Conservation (phyloP, 2,329 filamentous ascomycete species). For the Pseudofabraea citricarpa region DNA sequence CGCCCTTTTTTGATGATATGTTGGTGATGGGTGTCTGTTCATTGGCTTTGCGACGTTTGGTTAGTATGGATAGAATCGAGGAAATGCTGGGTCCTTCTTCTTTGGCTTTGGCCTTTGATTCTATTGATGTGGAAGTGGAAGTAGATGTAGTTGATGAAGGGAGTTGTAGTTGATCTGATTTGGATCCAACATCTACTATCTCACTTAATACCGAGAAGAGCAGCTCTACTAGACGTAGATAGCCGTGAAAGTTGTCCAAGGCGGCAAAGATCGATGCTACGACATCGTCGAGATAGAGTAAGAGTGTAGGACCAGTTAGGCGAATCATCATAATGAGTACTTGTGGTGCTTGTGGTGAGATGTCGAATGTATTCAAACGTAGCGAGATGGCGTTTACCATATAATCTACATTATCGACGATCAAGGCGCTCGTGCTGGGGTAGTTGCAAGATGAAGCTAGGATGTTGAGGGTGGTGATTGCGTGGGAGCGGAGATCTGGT, state of each 20-base stretch:
- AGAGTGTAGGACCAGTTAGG: slow-evolving; percentile 72
- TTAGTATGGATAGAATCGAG: slow-evolving; percentile 41
- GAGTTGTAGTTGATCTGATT: slow-evolving; percentile 43
- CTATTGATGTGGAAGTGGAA: slow-evolving; percentile 18
- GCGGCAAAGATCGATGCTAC: slow-evolving; percentile 88
- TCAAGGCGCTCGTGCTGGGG: slow-evolving; percentile 65
- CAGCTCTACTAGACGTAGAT: slow-evolving; percentile 77
- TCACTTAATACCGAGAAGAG: slow-evolving; percentile 80
- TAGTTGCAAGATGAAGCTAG: slow-evolving; percentile 77
- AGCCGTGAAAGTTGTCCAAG: slow-evolving; percentile 93
- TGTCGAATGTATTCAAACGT: slow-evolving; percentile 85
- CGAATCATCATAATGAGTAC: slow-evolving; percentile 93
- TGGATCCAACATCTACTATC: slow-evolving; percentile 77
- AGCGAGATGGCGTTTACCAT: slow-evolving; percentile 90
- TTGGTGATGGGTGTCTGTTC: slow-evolving; percentile 6
- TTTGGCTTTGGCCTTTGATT: slow-evolving; percentile 39
- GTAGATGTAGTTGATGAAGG: too few species aligned
- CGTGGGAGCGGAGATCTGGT: slow-evolving; percentile 67
- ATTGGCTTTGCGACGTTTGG: slow-evolving; percentile 27
- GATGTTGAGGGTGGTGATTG: slow-evolving; percentile 76
- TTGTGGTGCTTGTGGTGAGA: slow-evolving; percentile 85
- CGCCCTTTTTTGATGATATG: background rate
- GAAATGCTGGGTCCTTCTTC: slow-evolving; percentile 15
- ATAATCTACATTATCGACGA: slow-evolving; percentile 92
- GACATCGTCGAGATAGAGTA: slow-evolving; percentile 89